phyloP scores from a whole-genome alignment of 768 basidiomycete genomes.

The Tylopilus vinaceipallidus region DNA sequence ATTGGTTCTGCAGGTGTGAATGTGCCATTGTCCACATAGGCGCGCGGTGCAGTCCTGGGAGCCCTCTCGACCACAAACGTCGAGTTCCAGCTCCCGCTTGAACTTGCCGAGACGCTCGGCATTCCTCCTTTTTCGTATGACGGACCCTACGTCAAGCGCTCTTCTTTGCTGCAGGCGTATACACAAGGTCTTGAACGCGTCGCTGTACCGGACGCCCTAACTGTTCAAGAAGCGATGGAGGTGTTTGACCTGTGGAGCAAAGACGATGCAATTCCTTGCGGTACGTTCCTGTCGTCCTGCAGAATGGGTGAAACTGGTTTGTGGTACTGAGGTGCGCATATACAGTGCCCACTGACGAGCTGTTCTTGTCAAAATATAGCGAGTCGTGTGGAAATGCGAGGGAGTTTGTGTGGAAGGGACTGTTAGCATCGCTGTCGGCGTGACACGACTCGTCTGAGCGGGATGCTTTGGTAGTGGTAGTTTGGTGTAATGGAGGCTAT shows the following conservation, averaged over 20 bases:
- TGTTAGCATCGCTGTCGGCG: conserved; percentile 37
- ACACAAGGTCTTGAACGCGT: conserved; percentile 52
- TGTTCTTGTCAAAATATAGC: conserved; percentile 76
- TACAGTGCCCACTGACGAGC: conserved; percentile 54
- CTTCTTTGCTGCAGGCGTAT: conserved; percentile 48
- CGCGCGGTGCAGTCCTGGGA: conserved; percentile 68
- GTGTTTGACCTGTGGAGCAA: conserved; percentile 78
- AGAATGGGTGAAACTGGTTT: not conserved
- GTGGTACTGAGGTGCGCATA: not conserved
- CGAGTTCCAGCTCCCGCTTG: conserved; percentile 53
- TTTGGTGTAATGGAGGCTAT: no score
- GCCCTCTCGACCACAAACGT: conserved; percentile 65
- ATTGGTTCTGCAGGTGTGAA: not conserved
- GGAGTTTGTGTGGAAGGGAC: conserved; percentile 71
- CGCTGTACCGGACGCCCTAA: conserved; percentile 56
- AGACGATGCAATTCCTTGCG: conserved; percentile 50
- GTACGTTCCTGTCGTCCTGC: conserved; percentile 32
- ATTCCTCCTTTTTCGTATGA: conserved; percentile 41
- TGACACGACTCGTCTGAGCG: no score
- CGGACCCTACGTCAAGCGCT: conserved; percentile 58
- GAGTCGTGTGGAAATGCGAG: conserved; percentile 78
- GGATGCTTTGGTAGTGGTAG: no score
- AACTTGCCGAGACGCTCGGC: conserved; percentile 62
- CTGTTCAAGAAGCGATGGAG: conserved; percentile 64
- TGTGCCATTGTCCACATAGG: conserved; percentile 37